Evolutionary conservation across 2,329 filamentous ascomycete genomes (phyloP).

Genomic region (Aureobasidium sp.): DNA sequence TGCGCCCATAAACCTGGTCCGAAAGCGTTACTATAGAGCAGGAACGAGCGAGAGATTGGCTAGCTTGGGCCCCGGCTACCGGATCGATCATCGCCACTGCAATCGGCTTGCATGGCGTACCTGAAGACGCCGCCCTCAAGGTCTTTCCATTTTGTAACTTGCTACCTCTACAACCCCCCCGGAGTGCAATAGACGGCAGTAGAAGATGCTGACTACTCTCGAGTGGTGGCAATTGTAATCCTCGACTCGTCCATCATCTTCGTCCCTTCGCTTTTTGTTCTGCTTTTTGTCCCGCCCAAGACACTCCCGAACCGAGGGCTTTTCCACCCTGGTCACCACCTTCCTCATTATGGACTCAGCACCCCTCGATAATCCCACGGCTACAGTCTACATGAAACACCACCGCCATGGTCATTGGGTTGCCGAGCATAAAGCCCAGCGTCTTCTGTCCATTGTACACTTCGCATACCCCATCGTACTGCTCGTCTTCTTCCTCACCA

Average conservation of each 20-base stretch:
- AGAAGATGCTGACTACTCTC: constrained; percentile 9
- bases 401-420: constrained; percentile 22
- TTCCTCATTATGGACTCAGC: constrained; percentile 5
- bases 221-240: neutral
- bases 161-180: neutral
- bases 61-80: neutral
- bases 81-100: constrained; percentile 3
- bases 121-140: neutral
- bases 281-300: neutral
- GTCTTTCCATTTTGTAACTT: neutral
- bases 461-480: constrained; percentile 56
- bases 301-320: neutral
- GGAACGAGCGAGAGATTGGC: neutral
- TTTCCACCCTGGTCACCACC: neutral
- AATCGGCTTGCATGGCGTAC: constrained; percentile 1
- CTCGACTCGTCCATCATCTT: neutral
- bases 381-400: constrained; percentile 6
- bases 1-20: constrained; percentile 1
- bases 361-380: neutral
- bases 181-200: neutral
- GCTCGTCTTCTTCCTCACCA: constrained; percentile 53
- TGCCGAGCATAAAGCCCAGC: constrained; percentile 33
- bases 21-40: neutral
- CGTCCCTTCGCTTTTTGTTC: neutral
- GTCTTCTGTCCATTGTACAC: constrained; percentile 41